Conservation (phyloP, 1,284 basidiomycete genomes). For the Sanghuangporus baumii region DNA sequence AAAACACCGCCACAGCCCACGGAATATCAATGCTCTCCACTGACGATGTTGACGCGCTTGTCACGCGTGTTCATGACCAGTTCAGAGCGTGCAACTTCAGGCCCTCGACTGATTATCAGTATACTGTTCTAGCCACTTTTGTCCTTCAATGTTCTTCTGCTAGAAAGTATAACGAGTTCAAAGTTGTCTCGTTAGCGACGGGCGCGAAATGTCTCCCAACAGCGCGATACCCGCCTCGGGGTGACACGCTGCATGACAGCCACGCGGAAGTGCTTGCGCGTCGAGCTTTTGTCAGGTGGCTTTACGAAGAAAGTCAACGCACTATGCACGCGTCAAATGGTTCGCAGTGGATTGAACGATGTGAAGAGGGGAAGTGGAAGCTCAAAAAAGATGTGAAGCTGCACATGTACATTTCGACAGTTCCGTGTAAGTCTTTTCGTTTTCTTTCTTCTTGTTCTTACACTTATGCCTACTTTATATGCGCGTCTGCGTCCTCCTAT, state of each 20-base stretch:
- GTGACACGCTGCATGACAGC: slow-evolving; percentile 82
- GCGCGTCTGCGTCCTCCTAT: neutral
- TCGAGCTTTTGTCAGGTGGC: slow-evolving; percentile 76
- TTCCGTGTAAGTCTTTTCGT: slow-evolving; percentile 65
- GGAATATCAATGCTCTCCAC: neutral
- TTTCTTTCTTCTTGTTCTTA: neutral
- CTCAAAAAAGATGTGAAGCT: slow-evolving; percentile 49
- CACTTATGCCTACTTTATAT: neutral
- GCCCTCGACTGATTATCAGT: slow-evolving; percentile 43
- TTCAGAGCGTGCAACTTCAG: slow-evolving; percentile 42
- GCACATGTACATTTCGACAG: slow-evolving; percentile 79
- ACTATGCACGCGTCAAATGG: slow-evolving; percentile 17
- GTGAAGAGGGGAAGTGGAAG: slow-evolving; percentile 35
- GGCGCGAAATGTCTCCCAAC: slow-evolving; percentile 86
- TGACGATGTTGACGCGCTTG: slow-evolving; percentile 3
- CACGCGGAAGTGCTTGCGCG: slow-evolving; percentile 90
- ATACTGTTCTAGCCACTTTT: slow-evolving; percentile 59
- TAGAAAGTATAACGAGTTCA: slow-evolving; percentile 21
- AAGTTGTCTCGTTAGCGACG: slow-evolving; percentile 71
- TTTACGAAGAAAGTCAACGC: slow-evolving; percentile 62
- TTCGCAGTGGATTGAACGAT: slow-evolving; percentile 42
- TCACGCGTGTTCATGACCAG: slow-evolving; percentile 31
- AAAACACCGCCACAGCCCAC: neutral
- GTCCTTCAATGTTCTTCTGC: slow-evolving; percentile 30
- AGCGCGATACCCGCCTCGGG: slow-evolving; percentile 54